Conservation (phyloP, 2,329 filamentous ascomycete genomes). For the Fusarium pseudoanthophilum region DNA sequence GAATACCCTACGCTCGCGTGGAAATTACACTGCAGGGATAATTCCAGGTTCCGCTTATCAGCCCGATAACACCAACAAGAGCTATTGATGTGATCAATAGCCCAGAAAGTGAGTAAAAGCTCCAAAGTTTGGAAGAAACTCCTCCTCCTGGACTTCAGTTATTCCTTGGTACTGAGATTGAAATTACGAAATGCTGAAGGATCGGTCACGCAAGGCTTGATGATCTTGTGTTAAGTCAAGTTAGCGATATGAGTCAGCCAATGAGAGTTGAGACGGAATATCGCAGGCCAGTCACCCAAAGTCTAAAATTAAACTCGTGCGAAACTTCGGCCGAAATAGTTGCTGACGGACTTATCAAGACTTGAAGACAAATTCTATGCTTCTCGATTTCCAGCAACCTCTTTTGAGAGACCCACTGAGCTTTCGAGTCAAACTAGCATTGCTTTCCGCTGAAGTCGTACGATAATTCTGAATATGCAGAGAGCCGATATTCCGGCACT, state of each 20-base stretch:
- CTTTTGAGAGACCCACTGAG: background rate
- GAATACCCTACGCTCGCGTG: background rate
- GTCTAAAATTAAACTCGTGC: background rate
- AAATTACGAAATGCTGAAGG: rapidly evolving
- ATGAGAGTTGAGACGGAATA: background rate
- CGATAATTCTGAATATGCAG: background rate
- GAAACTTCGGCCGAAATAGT: background rate
- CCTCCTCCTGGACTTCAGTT: background rate
- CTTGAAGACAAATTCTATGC: too few relatives aligned
- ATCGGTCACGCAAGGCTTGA: background rate
- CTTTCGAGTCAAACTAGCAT: background rate
- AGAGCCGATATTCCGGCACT: background rate
- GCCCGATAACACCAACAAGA: background rate
- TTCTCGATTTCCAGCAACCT: background rate
- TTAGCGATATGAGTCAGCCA: background rate
- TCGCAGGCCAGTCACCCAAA: background rate
- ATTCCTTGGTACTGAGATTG: rapidly evolving
- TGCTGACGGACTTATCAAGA: background rate
- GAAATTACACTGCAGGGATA: background rate
- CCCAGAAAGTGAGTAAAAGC: rapidly evolving
- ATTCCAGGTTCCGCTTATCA: rapidly evolving
- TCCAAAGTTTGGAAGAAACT: rapidly evolving
- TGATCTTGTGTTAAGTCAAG: too few relatives aligned
- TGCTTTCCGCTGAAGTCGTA: background rate
- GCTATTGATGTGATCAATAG: rapidly evolving